These are phyloP conservation scores for Populus hybrid DNA, from an alignment of 441 rosid species.

Conservation along the genomic window DNA sequence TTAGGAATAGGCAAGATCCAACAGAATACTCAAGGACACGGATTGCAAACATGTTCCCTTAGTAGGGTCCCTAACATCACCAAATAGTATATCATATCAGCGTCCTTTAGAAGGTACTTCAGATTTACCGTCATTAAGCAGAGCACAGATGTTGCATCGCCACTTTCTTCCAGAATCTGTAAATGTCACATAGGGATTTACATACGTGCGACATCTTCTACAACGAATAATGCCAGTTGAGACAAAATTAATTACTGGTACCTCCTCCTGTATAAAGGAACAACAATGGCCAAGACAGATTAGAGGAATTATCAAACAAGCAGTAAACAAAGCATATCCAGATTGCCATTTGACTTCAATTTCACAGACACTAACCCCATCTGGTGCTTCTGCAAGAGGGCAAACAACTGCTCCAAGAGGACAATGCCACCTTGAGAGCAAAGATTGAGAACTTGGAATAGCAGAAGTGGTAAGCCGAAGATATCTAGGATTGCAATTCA, in stretches of 20 bases:
- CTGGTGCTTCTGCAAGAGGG: constrained; percentile 95
- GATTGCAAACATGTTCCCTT: not conserved
- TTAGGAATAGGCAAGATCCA: not conserved
- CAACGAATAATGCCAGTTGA: constrained; percentile 92
- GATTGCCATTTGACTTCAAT: constrained; percentile 16
- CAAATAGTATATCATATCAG: not conserved
- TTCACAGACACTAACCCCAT: constrained; percentile 68
- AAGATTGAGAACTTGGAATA: constrained; percentile 89
- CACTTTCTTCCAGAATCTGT: constrained; percentile 98
- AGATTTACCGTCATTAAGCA: constrained; percentile 84
- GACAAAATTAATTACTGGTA: constrained; percentile 82
- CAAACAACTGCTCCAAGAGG: constrained; percentile 98
- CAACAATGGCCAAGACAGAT: constrained; percentile 17
- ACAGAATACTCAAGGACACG: not conserved
- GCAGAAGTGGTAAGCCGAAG: constrained; percentile 85
- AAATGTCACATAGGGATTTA: constrained; percentile 90
- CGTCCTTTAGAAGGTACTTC: not conserved
- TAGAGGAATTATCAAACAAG: constrained; percentile 16
- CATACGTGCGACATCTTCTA: constrained; percentile 97
- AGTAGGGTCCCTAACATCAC: not conserved
- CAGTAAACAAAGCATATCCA: constrained; percentile 9
- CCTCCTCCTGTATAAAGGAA: constrained; percentile 77
- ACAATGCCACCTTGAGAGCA: constrained; percentile 96
- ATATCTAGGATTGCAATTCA: constrained; percentile 86
- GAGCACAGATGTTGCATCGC: constrained; percentile 94